Base-by-base conservation (phyloP, 192 early-diverging fungal genomes). In the Backusella morwellensis region DNA sequence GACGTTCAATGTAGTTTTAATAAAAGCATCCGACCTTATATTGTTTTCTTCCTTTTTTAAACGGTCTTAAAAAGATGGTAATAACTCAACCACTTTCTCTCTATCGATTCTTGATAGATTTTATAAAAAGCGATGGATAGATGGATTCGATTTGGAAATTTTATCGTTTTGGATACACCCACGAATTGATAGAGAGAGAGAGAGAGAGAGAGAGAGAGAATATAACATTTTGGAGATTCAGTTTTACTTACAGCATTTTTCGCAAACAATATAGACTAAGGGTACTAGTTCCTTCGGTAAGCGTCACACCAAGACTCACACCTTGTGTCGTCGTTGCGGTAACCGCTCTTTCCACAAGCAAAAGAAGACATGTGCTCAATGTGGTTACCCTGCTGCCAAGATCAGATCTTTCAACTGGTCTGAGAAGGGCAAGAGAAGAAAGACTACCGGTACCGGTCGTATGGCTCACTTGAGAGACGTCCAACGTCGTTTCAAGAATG, bases 361-460 rank as follows among this genome's bases (percentile, higher is more conserved):
- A 90, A 99, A 99, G 95, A 99, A 99, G 95, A 98, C 96, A 56
- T 99, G 98, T 88, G 96, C 96, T 83, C 95, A 95, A 84, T 99
- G 98, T 90, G 97, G 95, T 73, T 99, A 97, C 88, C 98, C 98
- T 56, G 88, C 97, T 79, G 96, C 97, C 84, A 99, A 99, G 92
- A 96, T 93, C 86, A 92, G 98, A 83, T 92, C 89, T 83, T 99
- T 90, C 91, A 95, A 96, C 89, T 99, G 98, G 98, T 89, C 89
- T 78, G 95, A 90, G 81, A 99, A 98, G 94, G 95, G 90, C 80
- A 91, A 94, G 88, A 91, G 97, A 80, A 95, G 98, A 93, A 98
- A 98, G 95, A 98, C 98, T 78, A 98, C 97, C 85, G 98, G 98
- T 85, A 98, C 97, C 77, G 98, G 98, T 77, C 93, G 98, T 85